These are phyloP conservation scores for Chlamydomonas sp. DNA, from an alignment of 139 green algal species.

Conservation along the genomic window DNA sequence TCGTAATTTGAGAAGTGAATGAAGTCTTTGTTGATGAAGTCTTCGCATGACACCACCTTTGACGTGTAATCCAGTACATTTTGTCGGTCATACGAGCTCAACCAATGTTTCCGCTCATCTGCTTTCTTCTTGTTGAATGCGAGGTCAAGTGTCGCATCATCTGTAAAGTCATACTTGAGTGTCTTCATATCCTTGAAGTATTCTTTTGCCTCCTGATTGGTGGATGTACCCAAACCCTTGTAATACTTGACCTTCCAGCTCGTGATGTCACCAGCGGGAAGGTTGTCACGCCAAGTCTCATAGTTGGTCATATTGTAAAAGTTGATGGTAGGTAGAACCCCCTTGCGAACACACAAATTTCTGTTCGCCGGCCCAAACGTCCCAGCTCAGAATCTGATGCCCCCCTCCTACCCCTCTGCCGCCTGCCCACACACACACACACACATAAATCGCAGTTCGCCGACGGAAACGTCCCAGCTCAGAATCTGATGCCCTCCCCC, in stretches of 20 bases:
- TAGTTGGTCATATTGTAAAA: not conserved
- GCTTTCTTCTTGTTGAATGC: slow-evolving; percentile 22
- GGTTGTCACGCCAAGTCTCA: not conserved
- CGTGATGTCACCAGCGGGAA: not conserved
- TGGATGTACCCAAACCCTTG: slow-evolving; percentile 26
- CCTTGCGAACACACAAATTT: too few relatives aligned
- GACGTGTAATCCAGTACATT: not conserved
- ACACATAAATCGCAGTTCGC: too few relatives aligned
- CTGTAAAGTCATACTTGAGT: not conserved
- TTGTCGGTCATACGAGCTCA: not conserved
- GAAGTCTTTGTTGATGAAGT: slow-evolving; percentile 27
- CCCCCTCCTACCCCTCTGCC: too few relatives aligned
- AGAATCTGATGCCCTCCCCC: too few relatives aligned
- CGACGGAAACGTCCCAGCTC: too few relatives aligned
- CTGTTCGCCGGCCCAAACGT: too few relatives aligned
- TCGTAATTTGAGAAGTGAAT: slow-evolving; percentile 20
- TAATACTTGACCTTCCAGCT: slow-evolving; percentile 22
- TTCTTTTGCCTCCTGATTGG: slow-evolving; percentile 5
- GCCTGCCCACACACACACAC: too few relatives aligned
- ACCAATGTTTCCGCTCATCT: slow-evolving; percentile 17
- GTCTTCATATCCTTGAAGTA: slow-evolving; percentile 20
- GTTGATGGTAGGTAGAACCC: too few relatives aligned
- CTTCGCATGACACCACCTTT: slow-evolving; percentile 2
- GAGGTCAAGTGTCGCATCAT: slow-evolving; percentile 8
- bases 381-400: too few relatives aligned